Conservation (phyloP, 2,329 filamentous ascomycete species). For the Juglanconis juglandina region DNA sequence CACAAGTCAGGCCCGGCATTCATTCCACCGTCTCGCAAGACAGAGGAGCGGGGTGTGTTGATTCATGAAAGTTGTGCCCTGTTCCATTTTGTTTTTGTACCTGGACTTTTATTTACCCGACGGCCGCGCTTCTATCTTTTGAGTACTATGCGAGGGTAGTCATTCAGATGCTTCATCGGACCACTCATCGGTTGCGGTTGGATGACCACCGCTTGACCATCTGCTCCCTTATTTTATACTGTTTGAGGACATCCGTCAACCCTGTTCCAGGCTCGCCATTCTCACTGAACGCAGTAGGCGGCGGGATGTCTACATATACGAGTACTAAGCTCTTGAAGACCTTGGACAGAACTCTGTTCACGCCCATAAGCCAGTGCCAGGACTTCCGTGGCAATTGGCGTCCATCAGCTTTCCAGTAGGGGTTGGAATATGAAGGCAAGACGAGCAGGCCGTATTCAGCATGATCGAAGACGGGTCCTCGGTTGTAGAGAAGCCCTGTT, state of each 20-base stretch:
- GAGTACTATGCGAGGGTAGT: too few species aligned
- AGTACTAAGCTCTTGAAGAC: slow-evolving; percentile 87
- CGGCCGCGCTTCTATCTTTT: too few species aligned
- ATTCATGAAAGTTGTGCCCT: too few species aligned
- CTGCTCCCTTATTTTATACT: slow-evolving; percentile 28
- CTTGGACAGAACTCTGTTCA: slow-evolving; percentile 85
- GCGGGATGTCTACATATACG: slow-evolving; percentile 86
- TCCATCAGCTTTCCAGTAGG: slow-evolving; percentile 64
- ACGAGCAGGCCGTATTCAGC: slow-evolving; percentile 89
- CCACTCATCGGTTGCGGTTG: slow-evolving; percentile 26
- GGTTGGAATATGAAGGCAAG: slow-evolving; percentile 74
- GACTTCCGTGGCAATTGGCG: slow-evolving; percentile 47
- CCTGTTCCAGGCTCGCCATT: slow-evolving; percentile 43
- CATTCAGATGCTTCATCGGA: too few species aligned
- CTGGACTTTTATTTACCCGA: too few species aligned
- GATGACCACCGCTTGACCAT: slow-evolving; percentile 29
- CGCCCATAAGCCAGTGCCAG: slow-evolving; percentile 84
- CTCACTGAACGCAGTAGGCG: slow-evolving; percentile 50
- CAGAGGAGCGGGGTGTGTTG: too few species aligned
- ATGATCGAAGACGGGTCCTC: slow-evolving; percentile 90
- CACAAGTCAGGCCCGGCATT: too few species aligned
- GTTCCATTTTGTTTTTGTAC: too few species aligned
- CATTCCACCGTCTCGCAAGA: too few species aligned
- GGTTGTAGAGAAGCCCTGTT: slow-evolving; percentile 77
- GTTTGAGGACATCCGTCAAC: slow-evolving; percentile 50